These are phyloP conservation scores for Claviceps africana DNA, from an alignment of 2,329 filamentous ascomycete species.

Conservation along the genomic window DNA sequence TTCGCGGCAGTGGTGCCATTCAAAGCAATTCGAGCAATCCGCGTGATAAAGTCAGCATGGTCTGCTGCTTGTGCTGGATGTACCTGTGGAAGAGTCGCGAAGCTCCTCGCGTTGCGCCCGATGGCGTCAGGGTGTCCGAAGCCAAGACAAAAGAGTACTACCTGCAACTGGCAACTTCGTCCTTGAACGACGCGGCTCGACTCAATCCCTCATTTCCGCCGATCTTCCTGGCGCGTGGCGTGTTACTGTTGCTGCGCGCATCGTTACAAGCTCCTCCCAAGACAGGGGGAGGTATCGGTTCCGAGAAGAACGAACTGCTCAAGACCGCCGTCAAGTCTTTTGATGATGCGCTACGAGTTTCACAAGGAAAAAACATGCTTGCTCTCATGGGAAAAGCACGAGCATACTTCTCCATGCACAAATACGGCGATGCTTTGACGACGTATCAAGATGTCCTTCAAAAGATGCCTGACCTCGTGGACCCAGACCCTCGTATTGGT, in stretches of 20 bases:
- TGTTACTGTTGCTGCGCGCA: conserved; percentile 74
- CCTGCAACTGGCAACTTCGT: conserved; percentile 76
- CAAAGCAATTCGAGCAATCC: conserved; percentile 56
- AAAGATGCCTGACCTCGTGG: conserved; percentile 74
- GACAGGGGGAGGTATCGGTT: conserved; percentile 49
- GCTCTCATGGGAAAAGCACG: conserved; percentile 82
- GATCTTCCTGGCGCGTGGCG: conserved; percentile 79
- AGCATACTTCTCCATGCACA: conserved; percentile 72
- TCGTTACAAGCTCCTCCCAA: conserved; percentile 69
- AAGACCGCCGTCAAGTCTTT: conserved; percentile 84
- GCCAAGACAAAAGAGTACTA: conserved; percentile 87
- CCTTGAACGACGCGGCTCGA: conserved; percentile 86
- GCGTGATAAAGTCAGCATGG: conserved; percentile 73
- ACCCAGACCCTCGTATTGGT: conserved; percentile 90
- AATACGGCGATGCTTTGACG: conserved; percentile 69
- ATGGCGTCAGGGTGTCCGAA: conserved; percentile 51
- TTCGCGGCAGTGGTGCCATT: conserved; percentile 58
- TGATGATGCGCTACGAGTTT: conserved; percentile 80
- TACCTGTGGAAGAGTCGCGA: conserved; percentile 80
- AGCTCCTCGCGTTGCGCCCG: conserved; percentile 49
- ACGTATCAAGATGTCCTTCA: conserved; percentile 77
- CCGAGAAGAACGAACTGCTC: conserved; percentile 64
- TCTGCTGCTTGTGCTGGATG: conserved; percentile 80
- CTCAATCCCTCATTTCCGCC: conserved; percentile 88
- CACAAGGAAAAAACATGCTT: conserved; percentile 78